Percentiles rank a stretch among this genome's conserved stretches.
Conservation (phyloP, 139 green algal species). For the Volvox africanus region DNA sequence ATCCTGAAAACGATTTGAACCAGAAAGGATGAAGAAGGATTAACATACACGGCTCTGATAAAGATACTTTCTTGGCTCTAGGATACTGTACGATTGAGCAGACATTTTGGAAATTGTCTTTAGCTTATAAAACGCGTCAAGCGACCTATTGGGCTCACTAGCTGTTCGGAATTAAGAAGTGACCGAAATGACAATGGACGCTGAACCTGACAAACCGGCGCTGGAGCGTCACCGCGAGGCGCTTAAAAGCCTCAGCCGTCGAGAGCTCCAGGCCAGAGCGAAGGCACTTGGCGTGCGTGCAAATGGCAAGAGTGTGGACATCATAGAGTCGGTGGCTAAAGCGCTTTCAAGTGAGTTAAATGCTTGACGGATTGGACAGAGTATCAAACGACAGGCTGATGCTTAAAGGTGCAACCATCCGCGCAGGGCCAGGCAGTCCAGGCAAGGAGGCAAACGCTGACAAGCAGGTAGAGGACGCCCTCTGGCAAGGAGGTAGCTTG, state of each 20-base stretch:
- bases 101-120: no score
- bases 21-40: no score
- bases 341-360: not conserved
- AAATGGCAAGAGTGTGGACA: not conserved
- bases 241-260: not conserved
- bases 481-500: no score
- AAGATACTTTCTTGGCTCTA: no score
- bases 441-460: not conserved
- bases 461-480: not conserved
- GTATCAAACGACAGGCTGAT: not conserved
- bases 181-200: not conserved
- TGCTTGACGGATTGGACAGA: not conserved
- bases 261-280: not conserved
- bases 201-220: not conserved
- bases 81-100: no score
- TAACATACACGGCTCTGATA: no score
- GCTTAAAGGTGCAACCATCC: not conserved
- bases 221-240: not conserved
- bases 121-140: no score
- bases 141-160: no score
- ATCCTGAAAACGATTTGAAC: no score
- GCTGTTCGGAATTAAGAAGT: no score
- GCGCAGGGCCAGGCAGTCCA: constrained; percentile 3
- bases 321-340: not conserved
- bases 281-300: constrained; percentile 2